Evolutionary conservation across 2,329 filamentous ascomycete genomes (phyloP).

Genomic region (Falciphora oryzae): DNA sequence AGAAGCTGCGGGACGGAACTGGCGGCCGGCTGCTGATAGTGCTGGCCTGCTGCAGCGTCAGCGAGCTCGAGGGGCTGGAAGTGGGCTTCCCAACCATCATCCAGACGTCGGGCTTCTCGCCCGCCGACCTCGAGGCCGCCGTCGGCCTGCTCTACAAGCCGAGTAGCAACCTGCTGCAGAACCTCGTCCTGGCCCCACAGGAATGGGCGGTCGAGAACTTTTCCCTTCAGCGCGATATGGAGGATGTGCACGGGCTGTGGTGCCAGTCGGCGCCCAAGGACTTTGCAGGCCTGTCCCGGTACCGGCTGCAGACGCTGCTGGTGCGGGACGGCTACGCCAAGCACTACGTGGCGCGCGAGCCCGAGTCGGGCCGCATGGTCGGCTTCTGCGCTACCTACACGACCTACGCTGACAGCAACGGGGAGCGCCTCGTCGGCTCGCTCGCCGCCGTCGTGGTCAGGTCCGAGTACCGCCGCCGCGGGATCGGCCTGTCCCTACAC

Average conservation of each 20-base stretch:
- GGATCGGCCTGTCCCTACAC: constrained; percentile 49
- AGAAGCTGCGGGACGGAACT: constrained; percentile 29
- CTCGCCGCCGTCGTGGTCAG: constrained; percentile 49
- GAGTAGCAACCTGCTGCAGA: constrained; percentile 11
- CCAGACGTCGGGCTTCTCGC: constrained; percentile 42
- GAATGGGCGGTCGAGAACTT: constrained; percentile 38
- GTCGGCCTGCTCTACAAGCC: constrained; percentile 45
- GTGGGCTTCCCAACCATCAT: constrained; percentile 46
- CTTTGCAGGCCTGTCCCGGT: constrained; percentile 39
- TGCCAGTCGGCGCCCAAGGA: constrained; percentile 33
- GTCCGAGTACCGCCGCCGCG: constrained; percentile 38
- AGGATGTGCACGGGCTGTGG: constrained; percentile 39
- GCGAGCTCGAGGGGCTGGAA: constrained; percentile 32
- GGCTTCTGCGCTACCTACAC: constrained; percentile 58
- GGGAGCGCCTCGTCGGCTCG: constrained; percentile 48
- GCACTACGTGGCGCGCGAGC: constrained; percentile 51
- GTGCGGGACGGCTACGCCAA: constrained; percentile 49
- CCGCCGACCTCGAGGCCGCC: constrained; percentile 40
- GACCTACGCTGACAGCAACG: constrained; percentile 47
- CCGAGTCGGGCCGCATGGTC: constrained; percentile 35
- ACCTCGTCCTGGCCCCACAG: constrained; percentile 25
- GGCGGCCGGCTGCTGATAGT: constrained; percentile 42
- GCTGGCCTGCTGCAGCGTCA: constrained; percentile 43
- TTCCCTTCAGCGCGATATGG: constrained; percentile 28
- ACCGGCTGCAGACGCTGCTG: constrained; percentile 40